Base-by-base conservation (phyloP, 2,329 filamentous ascomycete species). In the Aspergillus sp. region DNA sequence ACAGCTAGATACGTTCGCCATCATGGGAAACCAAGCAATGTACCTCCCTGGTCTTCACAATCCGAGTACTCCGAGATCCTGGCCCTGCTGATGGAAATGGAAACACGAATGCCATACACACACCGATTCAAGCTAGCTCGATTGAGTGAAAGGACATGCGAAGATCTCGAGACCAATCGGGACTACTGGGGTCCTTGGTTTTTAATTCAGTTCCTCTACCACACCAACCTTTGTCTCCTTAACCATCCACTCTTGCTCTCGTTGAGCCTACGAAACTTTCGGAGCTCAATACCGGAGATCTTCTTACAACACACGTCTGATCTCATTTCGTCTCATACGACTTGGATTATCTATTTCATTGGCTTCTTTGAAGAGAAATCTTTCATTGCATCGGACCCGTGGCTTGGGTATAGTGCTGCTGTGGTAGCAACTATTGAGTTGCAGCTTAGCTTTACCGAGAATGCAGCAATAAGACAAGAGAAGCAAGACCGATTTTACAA, bases 171-270 rank as follows among this genome's bases (percentile, higher is more conserved):
- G 47, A 55, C 61, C 0, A 66, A 72, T 43, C 64, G 75, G 19
- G 68, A 73, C 41, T 78, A 77, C 49, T 79, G 75, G 75, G 73
- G 71, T 0, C 73, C 75, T 0, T 79, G 73, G 69, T 64, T 78
- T 6, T 65, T 76, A 45, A 68, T 73, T 29, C 76, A 79, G 49
- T 72, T 77, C 48, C 58, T 78, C 9, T 77, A 78, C 50, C 73
- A 76, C 45, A 73, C 73, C 0, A 76, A 76, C 36, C 65, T 76
- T 1, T 77, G 74, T 48, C 66, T 78, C 0, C 62, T 79, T 6
- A 78, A 78, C 44, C 76, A 78, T 48, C 76, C 76, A 0, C 68
- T 78, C n/a, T 58, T 79, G 2, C 57, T 78, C 3, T 77, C 75
- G 0, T 62, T 78, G 34, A 67, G 73, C n/a, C 63, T 79, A 3